Evolutionary conservation across 192 early-diverging fungal species (phyloP).

Genomic region (Gonapodya sp.): DNA sequence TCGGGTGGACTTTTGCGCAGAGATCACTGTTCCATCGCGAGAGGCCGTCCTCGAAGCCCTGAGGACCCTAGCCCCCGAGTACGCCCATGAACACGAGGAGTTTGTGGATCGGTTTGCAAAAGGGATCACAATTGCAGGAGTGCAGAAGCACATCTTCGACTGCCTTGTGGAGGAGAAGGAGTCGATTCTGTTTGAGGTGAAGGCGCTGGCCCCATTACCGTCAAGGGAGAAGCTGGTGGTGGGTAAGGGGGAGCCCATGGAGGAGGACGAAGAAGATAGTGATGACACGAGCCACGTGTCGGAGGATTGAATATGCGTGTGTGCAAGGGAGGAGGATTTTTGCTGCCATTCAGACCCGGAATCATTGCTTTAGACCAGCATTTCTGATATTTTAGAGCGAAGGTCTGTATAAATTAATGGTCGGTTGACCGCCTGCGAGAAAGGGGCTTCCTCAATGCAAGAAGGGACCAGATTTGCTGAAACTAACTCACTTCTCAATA

Average conservation of each 20-base stretch:
- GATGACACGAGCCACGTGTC: too few species aligned
- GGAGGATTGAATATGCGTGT: too few species aligned
- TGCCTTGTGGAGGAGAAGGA: constrained; percentile 61
- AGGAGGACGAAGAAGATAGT: background rate
- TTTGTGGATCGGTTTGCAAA: constrained; percentile 66
- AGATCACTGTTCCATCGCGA: constrained; percentile 25
- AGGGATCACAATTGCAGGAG: constrained; percentile 61
- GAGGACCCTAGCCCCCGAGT: constrained; percentile 52
- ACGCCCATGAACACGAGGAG: constrained; percentile 44
- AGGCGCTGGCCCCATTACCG: background rate
- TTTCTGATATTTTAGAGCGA: too few species aligned
- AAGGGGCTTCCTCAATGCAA: too few species aligned
- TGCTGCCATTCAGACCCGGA: too few species aligned
- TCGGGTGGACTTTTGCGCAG: constrained; percentile 34
- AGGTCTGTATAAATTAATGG: too few species aligned
- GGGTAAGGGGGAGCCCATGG: background rate
- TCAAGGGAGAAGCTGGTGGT: background rate
- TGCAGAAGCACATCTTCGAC: constrained; percentile 94
- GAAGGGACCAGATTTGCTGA: too few species aligned
- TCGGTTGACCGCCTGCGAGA: too few species aligned
- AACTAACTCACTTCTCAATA: too few species aligned
- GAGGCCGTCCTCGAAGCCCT: constrained; percentile 34
- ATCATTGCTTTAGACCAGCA: too few species aligned
- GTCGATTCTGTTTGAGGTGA: background rate
- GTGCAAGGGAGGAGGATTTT: too few species aligned